These are phyloP conservation scores for Colletotrichum lentis DNA, from an alignment of 2,329 filamentous ascomycete species.

Conservation along the genomic window DNA sequence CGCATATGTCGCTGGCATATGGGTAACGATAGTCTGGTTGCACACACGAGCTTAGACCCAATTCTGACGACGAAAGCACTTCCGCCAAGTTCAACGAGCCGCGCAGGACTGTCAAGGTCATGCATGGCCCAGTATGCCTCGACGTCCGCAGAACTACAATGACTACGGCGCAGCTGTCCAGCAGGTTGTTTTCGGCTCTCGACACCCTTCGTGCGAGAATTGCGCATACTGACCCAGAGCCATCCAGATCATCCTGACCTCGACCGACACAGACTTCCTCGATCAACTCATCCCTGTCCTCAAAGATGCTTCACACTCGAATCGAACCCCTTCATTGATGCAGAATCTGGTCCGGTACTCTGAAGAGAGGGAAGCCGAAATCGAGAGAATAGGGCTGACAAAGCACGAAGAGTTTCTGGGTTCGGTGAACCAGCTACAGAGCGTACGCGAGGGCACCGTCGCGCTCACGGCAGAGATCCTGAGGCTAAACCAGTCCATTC, in stretches of 20 bases:
- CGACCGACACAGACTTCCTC: slow-evolving; percentile 91
- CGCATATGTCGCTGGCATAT: neutral
- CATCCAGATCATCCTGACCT: slow-evolving; percentile 85
- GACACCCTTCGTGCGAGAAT: neutral
- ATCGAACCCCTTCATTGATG: slow-evolving; percentile 75
- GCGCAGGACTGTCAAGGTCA: neutral
- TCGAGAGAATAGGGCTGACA: slow-evolving; percentile 91
- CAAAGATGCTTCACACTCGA: slow-evolving; percentile 83
- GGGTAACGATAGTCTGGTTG: neutral
- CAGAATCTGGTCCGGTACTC: slow-evolving; percentile 84
- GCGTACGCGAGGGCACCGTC: slow-evolving; percentile 89
- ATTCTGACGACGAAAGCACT: neutral
- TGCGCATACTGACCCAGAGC: neutral
- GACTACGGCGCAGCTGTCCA: slow-evolving; percentile 58
- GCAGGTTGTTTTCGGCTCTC: slow-evolving; percentile 48
- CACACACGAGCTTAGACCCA: neutral
- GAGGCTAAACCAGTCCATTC: slow-evolving; percentile 91
- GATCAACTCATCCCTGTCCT: slow-evolving; percentile 95
- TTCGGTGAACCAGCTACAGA: slow-evolving; percentile 93
- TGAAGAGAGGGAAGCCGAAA: slow-evolving; percentile 85
- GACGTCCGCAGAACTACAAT: slow-evolving; percentile 56
- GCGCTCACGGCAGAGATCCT: slow-evolving; percentile 89
- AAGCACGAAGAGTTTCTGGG: slow-evolving; percentile 97
- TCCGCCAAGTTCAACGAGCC: neutral
- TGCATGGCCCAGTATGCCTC: slow-evolving; percentile 50